phyloP scores from a whole-genome alignment of 2,329 filamentous ascomycete genomes.

The Fusarium sp. region DNA sequence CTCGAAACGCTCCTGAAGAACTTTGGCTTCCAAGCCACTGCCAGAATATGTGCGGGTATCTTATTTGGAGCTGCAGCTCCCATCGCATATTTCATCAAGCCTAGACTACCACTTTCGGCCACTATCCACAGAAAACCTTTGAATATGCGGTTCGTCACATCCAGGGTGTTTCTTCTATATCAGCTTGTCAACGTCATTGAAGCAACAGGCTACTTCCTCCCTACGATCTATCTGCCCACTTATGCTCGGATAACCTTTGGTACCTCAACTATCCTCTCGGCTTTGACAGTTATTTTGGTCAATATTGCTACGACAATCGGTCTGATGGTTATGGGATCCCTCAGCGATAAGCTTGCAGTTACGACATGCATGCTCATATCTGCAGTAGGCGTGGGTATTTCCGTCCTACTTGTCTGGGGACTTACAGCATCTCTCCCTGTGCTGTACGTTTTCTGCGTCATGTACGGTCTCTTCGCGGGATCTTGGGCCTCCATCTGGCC shows the following conservation, averaged over 20 bases:
- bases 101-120: slow-evolving; percentile 54
- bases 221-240: slow-evolving; percentile 64
- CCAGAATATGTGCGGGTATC: slow-evolving; percentile 57
- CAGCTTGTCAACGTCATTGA: slow-evolving; percentile 64
- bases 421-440: slow-evolving; percentile 57
- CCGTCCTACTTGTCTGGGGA: slow-evolving; percentile 68
- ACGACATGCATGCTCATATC: slow-evolving; percentile 63
- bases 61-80: slow-evolving; percentile 59
- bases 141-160: slow-evolving; percentile 57
- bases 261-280: slow-evolving; percentile 55
- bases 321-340: slow-evolving; percentile 51
- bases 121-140: slow-evolving; percentile 44
- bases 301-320: slow-evolving; percentile 65
- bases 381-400: slow-evolving; percentile 60
- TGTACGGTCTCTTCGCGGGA: slow-evolving; percentile 71
- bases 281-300: slow-evolving; percentile 63
- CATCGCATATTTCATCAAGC: slow-evolving; percentile 61
- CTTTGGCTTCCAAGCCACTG: slow-evolving; percentile 55
- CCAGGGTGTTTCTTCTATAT: slow-evolving; percentile 63
- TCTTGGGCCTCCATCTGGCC: slow-evolving; percentile 68
- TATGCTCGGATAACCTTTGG: slow-evolving; percentile 60
- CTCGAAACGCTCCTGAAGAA: slow-evolving; percentile 56
- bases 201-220: slow-evolving; percentile 67
- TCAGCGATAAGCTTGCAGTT: slow-evolving; percentile 60
- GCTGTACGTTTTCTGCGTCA: slow-evolving; percentile 67